Base-by-base conservation (phyloP, 345 rosid genomes). In the Nephelium lappaceum region DNA sequence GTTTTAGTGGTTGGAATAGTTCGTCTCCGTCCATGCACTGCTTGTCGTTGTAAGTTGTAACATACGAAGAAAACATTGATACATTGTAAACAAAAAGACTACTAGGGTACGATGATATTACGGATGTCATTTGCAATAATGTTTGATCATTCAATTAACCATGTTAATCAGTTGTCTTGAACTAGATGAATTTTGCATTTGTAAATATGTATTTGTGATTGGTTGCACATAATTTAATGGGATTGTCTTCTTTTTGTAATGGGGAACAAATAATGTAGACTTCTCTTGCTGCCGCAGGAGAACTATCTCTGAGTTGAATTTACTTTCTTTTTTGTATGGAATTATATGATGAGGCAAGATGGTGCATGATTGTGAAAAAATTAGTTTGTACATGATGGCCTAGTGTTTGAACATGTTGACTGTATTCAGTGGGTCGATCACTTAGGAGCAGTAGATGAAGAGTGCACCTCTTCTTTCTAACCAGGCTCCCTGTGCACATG, bases 161-260 rank as follows among this genome's bases (percentile, higher is more conserved):
- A 23, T 15, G 73, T 67, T 67, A 21, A 47, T 72, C 31, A 63
- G 14, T 79, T 53, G 66, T 43, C 72, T 49, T 61, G 25, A 63
- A 63, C 25, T 19, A 15, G 45, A n/a, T 2, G 62, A 72, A 12
- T 21, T 39, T 19, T 60, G 25, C 78, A 42, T 23, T 6, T 61
- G 47, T 27, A 27, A 31, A 57, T 0, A 19, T 70, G 67, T 27
- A 14, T 67, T 63, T 55, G 71, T 75, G n/a, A 45, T 71, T 61
- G 62, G 69, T 25, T 64, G 76, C 57, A 24, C 74, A 6, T 73
- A 31, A 36, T 57, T 47, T 42, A 65, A 75, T 23, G 12, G 39
- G 63, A 53, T 58, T 78, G 71, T 23, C 70, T 66, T 36, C 74
- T 66, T 25, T 27, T 3, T 70, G 8, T 53, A 24, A 58, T 73